A percentile compares a stretch with the other conserved stretches of the same genome.
phyloP scores from a whole-genome alignment of 257 asterid species.

The Solanum etuberosum region DNA sequence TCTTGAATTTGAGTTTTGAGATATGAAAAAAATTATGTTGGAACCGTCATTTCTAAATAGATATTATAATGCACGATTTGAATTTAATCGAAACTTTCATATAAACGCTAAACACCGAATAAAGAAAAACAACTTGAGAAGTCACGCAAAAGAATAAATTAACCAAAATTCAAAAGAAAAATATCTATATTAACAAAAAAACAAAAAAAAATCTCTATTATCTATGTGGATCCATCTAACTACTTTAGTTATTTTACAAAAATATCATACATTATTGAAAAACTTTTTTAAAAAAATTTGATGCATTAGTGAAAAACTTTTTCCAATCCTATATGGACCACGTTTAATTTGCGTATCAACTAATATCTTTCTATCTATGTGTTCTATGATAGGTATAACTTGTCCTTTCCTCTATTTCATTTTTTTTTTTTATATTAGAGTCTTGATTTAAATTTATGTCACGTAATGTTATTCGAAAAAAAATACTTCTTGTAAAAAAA shows the following conservation, averaged over 20 bases:
- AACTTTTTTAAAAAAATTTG: background rate
- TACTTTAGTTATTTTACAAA: background rate
- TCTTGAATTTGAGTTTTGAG: too few relatives aligned
- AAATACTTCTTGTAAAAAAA: too few relatives aligned
- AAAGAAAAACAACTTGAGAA: background rate
- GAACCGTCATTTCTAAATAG: fast-evolving
- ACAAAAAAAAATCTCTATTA: background rate
- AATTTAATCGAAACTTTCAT: too few relatives aligned
- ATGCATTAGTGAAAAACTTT: background rate
- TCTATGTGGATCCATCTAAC: background rate
- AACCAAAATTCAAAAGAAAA: background rate
- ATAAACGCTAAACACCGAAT: fast-evolving
- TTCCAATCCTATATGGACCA: background rate
- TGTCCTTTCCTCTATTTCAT: background rate
- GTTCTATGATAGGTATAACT: background rate
- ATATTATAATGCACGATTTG: too few relatives aligned
- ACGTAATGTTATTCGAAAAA: too few relatives aligned
- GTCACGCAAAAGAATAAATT: background rate
- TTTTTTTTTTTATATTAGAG: too few relatives aligned
- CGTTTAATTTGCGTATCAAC: background rate
- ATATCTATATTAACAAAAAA: background rate
- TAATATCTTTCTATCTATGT: background rate
- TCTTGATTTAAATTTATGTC: too few relatives aligned
- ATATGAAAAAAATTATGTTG: too few relatives aligned
- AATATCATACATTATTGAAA: background rate